A percentile compares a stretch with the other conserved stretches of the same genome.
Conservation (phyloP, 495 filamentous ascomycete species). For the Parachaetomium inaequale region DNA sequence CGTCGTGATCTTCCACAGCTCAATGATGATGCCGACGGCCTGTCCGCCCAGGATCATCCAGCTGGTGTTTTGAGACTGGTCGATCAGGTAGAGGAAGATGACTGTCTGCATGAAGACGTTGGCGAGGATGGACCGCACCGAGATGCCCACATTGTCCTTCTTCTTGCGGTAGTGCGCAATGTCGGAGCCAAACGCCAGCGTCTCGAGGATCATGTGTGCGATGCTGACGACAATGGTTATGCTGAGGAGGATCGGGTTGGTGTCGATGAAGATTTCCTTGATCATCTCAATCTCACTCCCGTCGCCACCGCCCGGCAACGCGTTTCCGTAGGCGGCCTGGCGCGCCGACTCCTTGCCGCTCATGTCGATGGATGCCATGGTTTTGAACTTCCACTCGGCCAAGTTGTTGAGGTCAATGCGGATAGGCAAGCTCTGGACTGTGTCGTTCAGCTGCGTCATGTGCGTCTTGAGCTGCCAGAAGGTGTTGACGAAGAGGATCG, state of each 20-base stretch:
- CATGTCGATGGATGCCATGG: slow-evolving; percentile 79
- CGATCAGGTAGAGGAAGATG: slow-evolving; percentile 97
- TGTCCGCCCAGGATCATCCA: slow-evolving; percentile 98
- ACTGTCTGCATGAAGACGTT: slow-evolving; percentile 97
- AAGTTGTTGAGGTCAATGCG: slow-evolving; percentile 81
- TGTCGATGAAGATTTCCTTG: slow-evolving; percentile 90
- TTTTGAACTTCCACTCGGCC: slow-evolving; percentile 85
- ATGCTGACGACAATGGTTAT: slow-evolving; percentile 82
- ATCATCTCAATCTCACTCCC: slow-evolving; percentile 85
- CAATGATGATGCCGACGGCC: slow-evolving; percentile 87
- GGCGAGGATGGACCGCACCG: slow-evolving; percentile 89
- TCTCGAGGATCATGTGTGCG: slow-evolving; percentile 92
- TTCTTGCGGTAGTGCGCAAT: slow-evolving; percentile 98
- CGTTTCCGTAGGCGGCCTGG: slow-evolving; percentile 60
- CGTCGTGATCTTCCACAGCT: slow-evolving; percentile 99
- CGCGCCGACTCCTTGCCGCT: slow-evolving; percentile 76
- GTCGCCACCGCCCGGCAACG: slow-evolving; percentile 56
- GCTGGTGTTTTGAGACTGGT: slow-evolving; percentile 94
- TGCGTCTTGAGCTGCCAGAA: slow-evolving; percentile 94
- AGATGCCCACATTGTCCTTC: slow-evolving; percentile 97
- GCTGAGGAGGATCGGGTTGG: slow-evolving; percentile 83
- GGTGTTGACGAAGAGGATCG: slow-evolving; percentile 85
- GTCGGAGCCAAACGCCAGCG: slow-evolving; percentile 94
- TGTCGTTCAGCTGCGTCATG: slow-evolving; percentile 91
- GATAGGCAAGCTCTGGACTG: slow-evolving; percentile 75